These are phyloP conservation scores for Asterophora parasitica DNA, from an alignment of 768 basidiomycete genomes.

Conservation along the genomic window DNA sequence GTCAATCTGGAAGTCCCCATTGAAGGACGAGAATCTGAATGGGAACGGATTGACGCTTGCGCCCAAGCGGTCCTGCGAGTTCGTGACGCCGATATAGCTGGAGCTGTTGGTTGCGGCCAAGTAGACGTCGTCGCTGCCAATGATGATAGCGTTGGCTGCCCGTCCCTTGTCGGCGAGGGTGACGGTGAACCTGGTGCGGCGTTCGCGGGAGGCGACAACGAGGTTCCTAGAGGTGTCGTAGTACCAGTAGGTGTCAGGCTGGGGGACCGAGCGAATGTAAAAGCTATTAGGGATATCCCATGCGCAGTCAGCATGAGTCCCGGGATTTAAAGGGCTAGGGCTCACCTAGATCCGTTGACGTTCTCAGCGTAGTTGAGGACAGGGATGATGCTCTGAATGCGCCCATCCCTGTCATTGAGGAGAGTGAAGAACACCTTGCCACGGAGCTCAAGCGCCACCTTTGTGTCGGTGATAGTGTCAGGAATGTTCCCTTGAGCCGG, in stretches of 20 bases:
- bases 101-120: background rate
- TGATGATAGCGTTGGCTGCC: background rate
- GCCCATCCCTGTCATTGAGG: conserved; percentile 12
- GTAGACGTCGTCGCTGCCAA: background rate
- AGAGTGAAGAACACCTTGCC: conserved; percentile 16
- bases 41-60: background rate
- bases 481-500: conserved; percentile 3
- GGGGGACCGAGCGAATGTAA: background rate
- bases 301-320: background rate
- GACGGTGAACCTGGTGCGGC: conserved; percentile 2
- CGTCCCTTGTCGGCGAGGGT: background rate
- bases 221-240: background rate
- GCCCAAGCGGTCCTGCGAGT: background rate
- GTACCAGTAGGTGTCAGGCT: conserved; percentile 1
- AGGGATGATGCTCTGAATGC: conserved; percentile 8
- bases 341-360: conserved; percentile 8
- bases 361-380: conserved; percentile 3
- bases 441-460: conserved; percentile 1
- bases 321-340: background rate
- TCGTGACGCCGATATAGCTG: background rate
- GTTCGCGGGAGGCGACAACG: background rate
- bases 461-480: conserved; percentile 7
- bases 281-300: background rate
- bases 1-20: conserved; percentile 1
- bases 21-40: conserved; percentile 5